phyloP scores from a whole-genome alignment of 2,329 filamentous ascomycete species.

The Dactylellina cionopaga region DNA sequence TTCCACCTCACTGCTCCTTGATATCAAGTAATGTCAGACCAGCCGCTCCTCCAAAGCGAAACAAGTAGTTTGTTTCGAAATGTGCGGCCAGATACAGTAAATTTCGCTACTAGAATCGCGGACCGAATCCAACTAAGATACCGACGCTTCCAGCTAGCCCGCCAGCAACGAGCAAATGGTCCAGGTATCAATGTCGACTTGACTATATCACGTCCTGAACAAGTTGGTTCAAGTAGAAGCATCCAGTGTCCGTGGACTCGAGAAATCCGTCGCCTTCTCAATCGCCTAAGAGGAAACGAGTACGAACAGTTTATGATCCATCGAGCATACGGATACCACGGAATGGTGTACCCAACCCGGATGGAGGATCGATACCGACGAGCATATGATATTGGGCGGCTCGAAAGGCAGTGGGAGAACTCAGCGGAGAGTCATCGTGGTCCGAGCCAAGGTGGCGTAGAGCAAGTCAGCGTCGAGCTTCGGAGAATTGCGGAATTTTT shows the following conservation, averaged over 20 bases:
- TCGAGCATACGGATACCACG: slow-evolving; percentile 25
- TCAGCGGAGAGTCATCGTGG: not conserved
- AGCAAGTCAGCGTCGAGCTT: not conserved
- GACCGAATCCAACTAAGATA: not conserved
- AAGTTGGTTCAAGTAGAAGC: not conserved
- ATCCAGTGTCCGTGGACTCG: slow-evolving; percentile 23
- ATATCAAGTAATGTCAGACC: too few species aligned
- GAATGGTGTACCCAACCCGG: slow-evolving; percentile 1
- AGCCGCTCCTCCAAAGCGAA: too few species aligned
- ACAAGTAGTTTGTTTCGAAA: not conserved
- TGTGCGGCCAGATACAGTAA: too few species aligned
- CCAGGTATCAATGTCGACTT: slow-evolving; percentile 10
- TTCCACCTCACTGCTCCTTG: too few species aligned
- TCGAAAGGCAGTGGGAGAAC: slow-evolving; percentile 33
- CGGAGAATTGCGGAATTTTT: slow-evolving; percentile 13
- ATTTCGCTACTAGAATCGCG: not conserved
- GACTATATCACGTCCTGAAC: slow-evolving; percentile 8
- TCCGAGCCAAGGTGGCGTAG: not conserved
- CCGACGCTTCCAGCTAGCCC: not conserved
- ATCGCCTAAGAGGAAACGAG: not conserved
- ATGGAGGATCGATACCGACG: not conserved
- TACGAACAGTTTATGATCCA: slow-evolving; percentile 28
- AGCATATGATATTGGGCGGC: slow-evolving; percentile 27
- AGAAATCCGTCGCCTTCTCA: slow-evolving; percentile 13
- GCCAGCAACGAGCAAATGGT: slow-evolving; percentile 5